Conservation (phyloP, 116 monocot genomes). For the Dioscorea cayenensis region DNA sequence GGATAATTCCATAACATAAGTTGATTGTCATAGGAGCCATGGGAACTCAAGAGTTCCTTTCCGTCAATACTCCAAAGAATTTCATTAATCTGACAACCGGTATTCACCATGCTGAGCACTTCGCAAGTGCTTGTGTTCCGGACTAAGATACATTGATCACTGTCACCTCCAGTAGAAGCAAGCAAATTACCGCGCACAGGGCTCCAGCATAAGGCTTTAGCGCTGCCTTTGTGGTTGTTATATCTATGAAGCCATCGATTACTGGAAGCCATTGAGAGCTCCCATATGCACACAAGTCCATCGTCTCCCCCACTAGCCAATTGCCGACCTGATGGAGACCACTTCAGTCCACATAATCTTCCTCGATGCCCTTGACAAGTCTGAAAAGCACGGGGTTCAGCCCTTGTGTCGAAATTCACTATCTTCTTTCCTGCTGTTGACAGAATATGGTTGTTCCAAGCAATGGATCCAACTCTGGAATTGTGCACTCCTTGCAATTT, state of each 20-base stretch:
- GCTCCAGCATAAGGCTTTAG: conserved; percentile 20
- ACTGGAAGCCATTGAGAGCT: conserved; percentile 6
- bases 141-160: conserved; percentile 16
- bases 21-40: conserved; percentile 17
- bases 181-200: conserved; percentile 20
- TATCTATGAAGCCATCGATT: conserved; percentile 16
- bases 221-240: conserved; percentile 6
- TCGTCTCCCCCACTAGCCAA: conserved; percentile 27
- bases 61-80: conserved; percentile 19
- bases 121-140: conserved; percentile 22
- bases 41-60: conserved; percentile 20
- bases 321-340: conserved; percentile 12
- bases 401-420: conserved; percentile 16
- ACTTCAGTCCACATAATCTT: conserved; percentile 19
- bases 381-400: neutral
- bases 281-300: conserved; percentile 19
- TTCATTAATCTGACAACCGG: conserved; percentile 13
- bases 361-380: conserved; percentile 1
- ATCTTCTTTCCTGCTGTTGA: conserved; percentile 22
- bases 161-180: conserved; percentile 21
- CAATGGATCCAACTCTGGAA: conserved; percentile 15
- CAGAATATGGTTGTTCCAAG: conserved; percentile 21
- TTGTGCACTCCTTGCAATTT: conserved; percentile 9
- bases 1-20: conserved; percentile 26
- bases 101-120: conserved; percentile 1